These are phyloP conservation scores for Aegilops umbellulata DNA, from an alignment of 176 grass and related monocot genomes.

Conservation along the genomic window DNA sequence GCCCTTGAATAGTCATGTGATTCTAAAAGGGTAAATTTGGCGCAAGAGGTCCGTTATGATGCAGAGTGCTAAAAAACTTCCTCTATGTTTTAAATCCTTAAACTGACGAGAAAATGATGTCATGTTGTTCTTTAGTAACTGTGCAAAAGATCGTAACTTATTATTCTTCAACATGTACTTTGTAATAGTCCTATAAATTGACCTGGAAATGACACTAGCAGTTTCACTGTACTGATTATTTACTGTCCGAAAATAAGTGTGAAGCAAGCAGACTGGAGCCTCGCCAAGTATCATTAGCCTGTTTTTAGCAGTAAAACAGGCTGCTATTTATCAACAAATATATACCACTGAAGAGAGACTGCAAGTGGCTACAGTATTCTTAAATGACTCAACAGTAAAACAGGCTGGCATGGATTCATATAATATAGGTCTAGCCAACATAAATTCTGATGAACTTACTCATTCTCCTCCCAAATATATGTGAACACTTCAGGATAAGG, in stretches of 20 bases:
- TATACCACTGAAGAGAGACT: background rate
- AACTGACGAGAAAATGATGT: background rate
- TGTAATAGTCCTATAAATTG: background rate
- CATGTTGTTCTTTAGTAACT: background rate
- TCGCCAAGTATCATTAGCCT: background rate
- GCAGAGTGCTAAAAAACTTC: background rate
- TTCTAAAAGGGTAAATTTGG: background rate
- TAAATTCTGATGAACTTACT: too few species aligned
- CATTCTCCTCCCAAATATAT: too few species aligned
- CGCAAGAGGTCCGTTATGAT: background rate
- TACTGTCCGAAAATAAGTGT: too few species aligned
- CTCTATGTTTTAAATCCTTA: background rate
- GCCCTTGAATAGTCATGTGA: background rate
- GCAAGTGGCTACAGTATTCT: background rate
- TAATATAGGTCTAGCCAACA: too few species aligned
- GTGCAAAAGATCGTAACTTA: too few species aligned
- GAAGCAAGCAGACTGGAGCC: background rate
- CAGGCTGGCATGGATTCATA: too few species aligned
- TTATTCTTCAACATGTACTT: too few species aligned
- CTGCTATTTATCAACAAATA: background rate
- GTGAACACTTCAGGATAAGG: too few species aligned
- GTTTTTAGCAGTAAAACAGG: background rate
- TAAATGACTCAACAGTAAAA: too few species aligned
- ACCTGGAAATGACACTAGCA: background rate
- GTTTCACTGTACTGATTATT: background rate